Evolutionary conservation across 305 asterid genomes (phyloP), one percentile per base, ranked within the genome.

Genomic region (Striga hermonthica): DNA sequence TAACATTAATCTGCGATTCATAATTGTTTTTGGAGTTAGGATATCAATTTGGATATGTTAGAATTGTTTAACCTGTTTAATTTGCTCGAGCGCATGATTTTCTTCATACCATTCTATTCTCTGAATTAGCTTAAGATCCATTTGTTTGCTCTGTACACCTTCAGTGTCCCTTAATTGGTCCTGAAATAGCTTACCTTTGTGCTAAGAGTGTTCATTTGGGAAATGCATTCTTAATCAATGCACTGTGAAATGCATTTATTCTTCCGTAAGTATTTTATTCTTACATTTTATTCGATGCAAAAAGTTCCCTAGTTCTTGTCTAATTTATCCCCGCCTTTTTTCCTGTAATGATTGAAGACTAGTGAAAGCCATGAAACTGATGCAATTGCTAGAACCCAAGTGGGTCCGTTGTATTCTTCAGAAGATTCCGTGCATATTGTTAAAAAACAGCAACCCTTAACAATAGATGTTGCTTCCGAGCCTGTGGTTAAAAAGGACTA

Each of bases 291-390:
- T 44, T 41, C 68, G 54, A 8, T 15, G 48, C 35, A 40, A 62
- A 56, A 66, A 57, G 22, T 58, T 78, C 67, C 62, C 74, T 22
- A 22, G 31, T 22, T 22, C 31, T 43, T 39, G 34, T 54, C 16
- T 73, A 11, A 60, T 55, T 5, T 60, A 57, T 15, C 0, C 12
- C 38, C 38, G n/a, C 52, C 11, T 64, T 72, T 28, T 72, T 74
- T 62, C 49, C 16, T 55, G 28, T 65, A 65, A 66, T 66, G 45
- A 45, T 69, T 70, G 72, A 62, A 81, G 85, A 79, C 64, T 52
- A 57, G 54, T 43, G 83, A 63, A 65, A 66, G 62, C 63, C 64
- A 16, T 48, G 83, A 28, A 64, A 69, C 71, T 65, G 74, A 67
- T 66, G 72, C 76, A 53, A 64, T 69, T 67, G 55, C 72, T 39